Percentiles rank a stretch among this genome's conserved stretches.
These are phyloP conservation scores for Saturnispora serradocipensis DNA, from an alignment of 805 yeast genomes.

Conservation along the genomic window DNA sequence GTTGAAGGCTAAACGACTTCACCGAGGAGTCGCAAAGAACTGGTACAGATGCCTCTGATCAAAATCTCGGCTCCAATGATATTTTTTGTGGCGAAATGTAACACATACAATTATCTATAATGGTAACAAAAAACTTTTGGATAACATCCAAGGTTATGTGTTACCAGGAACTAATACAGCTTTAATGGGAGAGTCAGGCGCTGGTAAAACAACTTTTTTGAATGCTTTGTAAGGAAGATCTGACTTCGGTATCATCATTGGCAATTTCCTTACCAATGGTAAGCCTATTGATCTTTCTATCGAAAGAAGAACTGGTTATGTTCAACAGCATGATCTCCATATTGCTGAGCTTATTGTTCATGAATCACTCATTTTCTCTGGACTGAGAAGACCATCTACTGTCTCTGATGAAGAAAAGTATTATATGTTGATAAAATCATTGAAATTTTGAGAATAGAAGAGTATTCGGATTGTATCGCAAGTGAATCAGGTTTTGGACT, in stretches of 20 bases:
- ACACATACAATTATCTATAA: constrained; percentile 46
- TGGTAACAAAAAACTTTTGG: constrained; percentile 34
- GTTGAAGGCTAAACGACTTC: constrained; percentile 1
- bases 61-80: constrained; percentile 34
- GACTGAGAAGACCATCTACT: constrained; percentile 35
- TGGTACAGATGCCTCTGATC: constrained; percentile 9
- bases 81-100: constrained; percentile 55
- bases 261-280: constrained; percentile 49
- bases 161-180: constrained; percentile 52
- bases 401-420: constrained; percentile 35
- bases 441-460: constrained; percentile 32
- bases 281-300: constrained; percentile 38
- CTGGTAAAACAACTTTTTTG: constrained; percentile 52
- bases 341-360: constrained; percentile 42
- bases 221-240: constrained; percentile 45
- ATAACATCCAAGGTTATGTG: constrained; percentile 36
- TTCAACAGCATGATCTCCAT: constrained; percentile 48
- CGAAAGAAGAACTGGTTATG: constrained; percentile 47
- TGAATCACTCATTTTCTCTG: constrained; percentile 41
- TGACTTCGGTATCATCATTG: constrained; percentile 44
- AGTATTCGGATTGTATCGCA: constrained; percentile 43
- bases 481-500: constrained; percentile 41
- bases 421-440: constrained; percentile 36
- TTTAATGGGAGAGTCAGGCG: constrained; percentile 58
- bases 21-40: constrained; percentile 2